Evolutionary conservation across 2,329 filamentous ascomycete genomes (phyloP), one percentile per base, ranked within the genome.

Genomic region (Leptographium lundbergii): DNA sequence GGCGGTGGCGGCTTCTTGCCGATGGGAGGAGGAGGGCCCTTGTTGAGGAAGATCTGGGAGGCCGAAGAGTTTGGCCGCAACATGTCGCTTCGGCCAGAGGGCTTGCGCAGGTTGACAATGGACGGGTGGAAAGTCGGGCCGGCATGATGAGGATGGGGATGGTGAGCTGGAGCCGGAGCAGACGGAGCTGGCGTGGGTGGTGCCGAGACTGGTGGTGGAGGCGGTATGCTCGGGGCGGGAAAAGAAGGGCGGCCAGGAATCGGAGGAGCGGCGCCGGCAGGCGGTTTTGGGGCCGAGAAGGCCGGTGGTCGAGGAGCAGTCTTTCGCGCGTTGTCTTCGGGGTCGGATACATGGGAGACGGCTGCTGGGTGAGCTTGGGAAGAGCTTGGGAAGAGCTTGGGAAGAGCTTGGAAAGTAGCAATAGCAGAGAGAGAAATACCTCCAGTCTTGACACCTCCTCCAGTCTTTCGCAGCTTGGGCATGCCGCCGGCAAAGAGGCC

Each of bases 401-500:
- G 32, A 34, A 13, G 17, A 6, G 32, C 4, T n/a, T n/a, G n/a
- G n/a, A 25, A 32, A 29, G n/a, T 11, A 22, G 24, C 29, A 52
- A 7, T 3, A 11, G 11, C 29, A 55, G 7, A 19, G 22, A 11
- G 22, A 9, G 29, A 19, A 17, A 24, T 67, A 80, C 79, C 79
- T 70, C 85, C 88, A 1, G 88, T 92, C 71, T 90, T 81, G 61
- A 92, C 77, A 47, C 87, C 87, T 54, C 89, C 91, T 59, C 90
- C 88, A 3, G 86, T 81, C 75, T 95, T 96, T 71, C 89, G 88
- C 67, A 99, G 71, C 74, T 96, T 97, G 3, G 94, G 94, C 82
- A 97, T 97, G 45, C 92, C 94, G 42, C 90, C 91, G 1, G 89
- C 90, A 69, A 99, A 96, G 29, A 99, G 72, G 1, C 94, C 94